phyloP scores from a whole-genome alignment of 2,329 filamentous ascomycete genomes.

The Talaromyces sp. region DNA sequence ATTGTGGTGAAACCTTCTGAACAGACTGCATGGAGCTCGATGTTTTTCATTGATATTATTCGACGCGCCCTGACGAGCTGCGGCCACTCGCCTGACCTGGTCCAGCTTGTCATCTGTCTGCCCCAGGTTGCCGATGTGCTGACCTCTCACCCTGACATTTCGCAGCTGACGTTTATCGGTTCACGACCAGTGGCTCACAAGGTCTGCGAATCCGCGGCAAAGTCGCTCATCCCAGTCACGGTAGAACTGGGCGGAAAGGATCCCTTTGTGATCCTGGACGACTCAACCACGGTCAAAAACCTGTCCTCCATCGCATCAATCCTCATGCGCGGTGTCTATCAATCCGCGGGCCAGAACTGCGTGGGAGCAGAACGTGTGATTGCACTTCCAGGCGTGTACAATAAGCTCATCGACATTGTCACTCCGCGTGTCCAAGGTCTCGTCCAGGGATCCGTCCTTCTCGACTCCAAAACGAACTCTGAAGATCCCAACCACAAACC shows the following conservation, averaged over 20 bases:
- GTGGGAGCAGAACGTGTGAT: conserved; percentile 94
- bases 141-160: conserved; percentile 76
- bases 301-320: conserved; percentile 72
- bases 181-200: conserved; percentile 80
- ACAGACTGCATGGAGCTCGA: conserved; percentile 87
- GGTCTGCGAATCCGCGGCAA: conserved; percentile 81
- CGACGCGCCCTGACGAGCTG: conserved; percentile 75
- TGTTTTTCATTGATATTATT: conserved; percentile 75
- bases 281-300: conserved; percentile 52
- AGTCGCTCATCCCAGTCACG: conserved; percentile 77
- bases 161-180: conserved; percentile 94
- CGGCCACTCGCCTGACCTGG: conserved; percentile 72
- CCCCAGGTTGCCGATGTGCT: conserved; percentile 74
- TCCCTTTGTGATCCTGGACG: conserved; percentile 82
- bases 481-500: conserved; percentile 16
- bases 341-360: conserved; percentile 94
- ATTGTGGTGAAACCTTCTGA: conserved; percentile 93
- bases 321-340: conserved; percentile 87
- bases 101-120: conserved; percentile 85
- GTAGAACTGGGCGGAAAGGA: conserved; percentile 96
- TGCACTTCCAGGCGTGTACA: conserved; percentile 70
- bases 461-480: conserved; percentile 33
- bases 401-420: conserved; percentile 64
- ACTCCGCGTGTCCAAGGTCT: conserved; percentile 68
- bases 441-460: conserved; percentile 66